Evolutionary conservation across 768 basidiomycete species (phyloP), one percentile per base, ranked within the genome.

Genomic region (Boletus pseudopeckii): DNA sequence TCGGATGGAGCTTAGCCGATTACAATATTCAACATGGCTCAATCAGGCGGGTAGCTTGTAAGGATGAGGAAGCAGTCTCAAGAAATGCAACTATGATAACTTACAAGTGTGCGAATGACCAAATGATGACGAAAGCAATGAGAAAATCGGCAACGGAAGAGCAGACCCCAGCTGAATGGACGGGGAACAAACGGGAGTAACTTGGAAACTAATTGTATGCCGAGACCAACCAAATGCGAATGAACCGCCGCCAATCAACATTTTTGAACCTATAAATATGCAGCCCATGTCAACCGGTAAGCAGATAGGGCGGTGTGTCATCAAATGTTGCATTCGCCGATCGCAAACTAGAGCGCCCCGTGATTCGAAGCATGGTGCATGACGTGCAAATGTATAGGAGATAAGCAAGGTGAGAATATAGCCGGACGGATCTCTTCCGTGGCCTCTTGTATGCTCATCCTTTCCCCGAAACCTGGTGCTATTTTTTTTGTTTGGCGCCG

Each of bases 381-480:
- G 48, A 34, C 17, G n/a, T 11, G 34, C 22, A 38, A 50, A 22
- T 24, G 46, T 26, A 22, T 24, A 52, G 52, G 37, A 22, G 32
- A 52, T 38, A 28, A 22, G 34, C 17, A 41, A 30, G 20, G 52
- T 22, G 40, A 10, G 44, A 56, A 53, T 33, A 48, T 18, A 45
- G 8, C 45, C 61, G 66, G 66, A 47, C 65, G 65, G 65, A 66
- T 64, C 64, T 67, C 44, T 60, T 62, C 64, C 67, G 62, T 50
- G 32, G 11, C 34, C 22, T n/a, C 24, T 48, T 34, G 1, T 43
- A 34, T 8, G 24, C 32, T 13, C 20, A 30, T 41, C 22, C 24
- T 38, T 14, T 9, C 15, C 14, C 33, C 37, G 13, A 37, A 44
- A 22, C 17, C 5, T 6, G 36, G 6, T 10, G 1, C 20, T 3